Evolutionary conservation across 1,284 basidiomycete genomes (phyloP).

Genomic region (Grifola frondosa): DNA sequence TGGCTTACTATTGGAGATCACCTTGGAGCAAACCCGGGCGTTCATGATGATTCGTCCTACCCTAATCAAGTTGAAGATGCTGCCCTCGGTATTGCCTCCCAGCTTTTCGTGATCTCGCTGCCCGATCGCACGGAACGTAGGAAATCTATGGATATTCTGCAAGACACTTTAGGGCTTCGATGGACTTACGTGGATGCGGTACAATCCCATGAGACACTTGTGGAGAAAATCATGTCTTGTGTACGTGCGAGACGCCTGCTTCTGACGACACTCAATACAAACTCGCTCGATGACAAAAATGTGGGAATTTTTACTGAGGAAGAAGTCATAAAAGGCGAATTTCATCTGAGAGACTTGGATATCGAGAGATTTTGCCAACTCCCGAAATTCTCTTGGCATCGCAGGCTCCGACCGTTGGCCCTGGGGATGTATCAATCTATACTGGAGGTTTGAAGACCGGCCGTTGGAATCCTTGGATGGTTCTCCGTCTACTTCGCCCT

Average conservation of each 20-base stretch:
- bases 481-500: slow-evolving; percentile 20
- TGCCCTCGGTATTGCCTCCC: slow-evolving; percentile 30
- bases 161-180: slow-evolving; percentile 40
- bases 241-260: slow-evolving; percentile 41
- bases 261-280: too few relatives aligned
- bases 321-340: slow-evolving; percentile 22
- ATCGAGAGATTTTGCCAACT: slow-evolving; percentile 35
- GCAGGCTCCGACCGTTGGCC: slow-evolving; percentile 38
- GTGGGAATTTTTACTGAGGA: not conserved
- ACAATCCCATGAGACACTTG: slow-evolving; percentile 35
- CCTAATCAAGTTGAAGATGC: too few relatives aligned
- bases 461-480: not conserved
- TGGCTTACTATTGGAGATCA: too few relatives aligned
- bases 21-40: not conserved
- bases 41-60: too few relatives aligned
- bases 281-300: not conserved
- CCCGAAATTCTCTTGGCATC: slow-evolving; percentile 24
- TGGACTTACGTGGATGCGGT: slow-evolving; percentile 59
- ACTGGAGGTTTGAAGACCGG: too few relatives aligned
- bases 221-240: slow-evolving; percentile 41
- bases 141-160: slow-evolving; percentile 53
- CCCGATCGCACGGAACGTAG: slow-evolving; percentile 50
- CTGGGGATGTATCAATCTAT: too few relatives aligned
- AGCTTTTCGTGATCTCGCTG: slow-evolving; percentile 61
- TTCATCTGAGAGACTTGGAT: slow-evolving; percentile 33